Evolutionary conservation across 208 protist genomes (phyloP).

Genomic region (Acanthamoeba lenticulata): DNA sequence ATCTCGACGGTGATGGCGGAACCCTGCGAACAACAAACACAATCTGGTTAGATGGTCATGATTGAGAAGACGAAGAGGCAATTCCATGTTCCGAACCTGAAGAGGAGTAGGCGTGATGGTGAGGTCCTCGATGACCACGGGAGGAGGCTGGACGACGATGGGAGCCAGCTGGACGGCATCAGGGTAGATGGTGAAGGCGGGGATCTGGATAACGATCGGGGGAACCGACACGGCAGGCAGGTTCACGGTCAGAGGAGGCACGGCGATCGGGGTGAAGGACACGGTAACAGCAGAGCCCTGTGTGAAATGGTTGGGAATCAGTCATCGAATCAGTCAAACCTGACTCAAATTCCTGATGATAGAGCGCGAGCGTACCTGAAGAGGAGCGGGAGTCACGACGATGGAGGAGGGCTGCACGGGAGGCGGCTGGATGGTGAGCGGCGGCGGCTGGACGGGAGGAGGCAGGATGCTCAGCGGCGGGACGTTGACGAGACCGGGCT

Average conservation of each 20-base stretch:
- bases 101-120: not conserved
- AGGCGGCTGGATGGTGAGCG: not conserved
- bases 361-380: not conserved
- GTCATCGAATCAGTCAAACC: no score
- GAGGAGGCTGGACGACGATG: slow-evolving; percentile 21
- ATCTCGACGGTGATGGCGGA: not conserved
- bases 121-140: not conserved
- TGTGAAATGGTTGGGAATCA: no score
- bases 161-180: not conserved
- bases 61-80: not conserved
- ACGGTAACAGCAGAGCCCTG: not conserved
- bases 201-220: slow-evolving; percentile 39
- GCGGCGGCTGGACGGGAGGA: not conserved
- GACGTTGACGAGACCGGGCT: not conserved
- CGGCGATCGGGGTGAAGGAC: slow-evolving; percentile 3
- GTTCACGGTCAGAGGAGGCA: not conserved
- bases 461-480: not conserved
- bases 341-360: not conserved
- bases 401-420: slow-evolving; percentile 20
- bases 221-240: slow-evolving; percentile 8
- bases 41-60: not conserved
- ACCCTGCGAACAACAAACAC: not conserved
- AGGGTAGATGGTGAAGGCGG: slow-evolving; percentile 46
- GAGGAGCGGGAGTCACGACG: not conserved
- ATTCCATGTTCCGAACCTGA: not conserved